Percentiles rank a stretch among this genome's conserved stretches.
Conservation (phyloP, 2,329 filamentous ascomycete genomes). For the Chalaropsis thielavioides region DNA sequence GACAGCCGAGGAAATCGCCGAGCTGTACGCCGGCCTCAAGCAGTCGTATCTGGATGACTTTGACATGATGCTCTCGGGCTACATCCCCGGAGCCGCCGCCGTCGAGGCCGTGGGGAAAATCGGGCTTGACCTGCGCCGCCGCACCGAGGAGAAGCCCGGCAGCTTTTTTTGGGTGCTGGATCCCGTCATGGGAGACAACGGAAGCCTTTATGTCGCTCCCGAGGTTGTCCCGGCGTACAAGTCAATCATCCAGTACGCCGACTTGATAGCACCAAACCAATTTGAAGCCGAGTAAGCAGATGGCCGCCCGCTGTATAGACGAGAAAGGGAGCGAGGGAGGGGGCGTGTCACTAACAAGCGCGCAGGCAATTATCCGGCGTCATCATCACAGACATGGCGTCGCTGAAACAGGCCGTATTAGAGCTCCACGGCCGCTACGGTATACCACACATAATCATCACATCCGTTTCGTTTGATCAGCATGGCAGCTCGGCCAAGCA, state of each 20-base stretch:
- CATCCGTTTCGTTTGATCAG: constrained; percentile 57
- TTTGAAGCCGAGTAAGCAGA: constrained; percentile 78
- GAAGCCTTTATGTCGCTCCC: constrained; percentile 75
- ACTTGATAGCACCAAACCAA: constrained; percentile 89
- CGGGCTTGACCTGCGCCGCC: constrained; percentile 61
- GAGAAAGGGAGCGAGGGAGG: not conserved
- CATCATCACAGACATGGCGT: constrained; percentile 60
- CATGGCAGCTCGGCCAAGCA: constrained; percentile 33
- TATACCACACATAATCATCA: constrained; percentile 83
- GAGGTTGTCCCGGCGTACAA: constrained; percentile 89
- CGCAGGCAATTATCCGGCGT: constrained; percentile 74
- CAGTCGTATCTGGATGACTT: constrained; percentile 78
- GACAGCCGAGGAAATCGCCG: constrained; percentile 65
- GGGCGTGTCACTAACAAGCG: constrained; percentile 1
- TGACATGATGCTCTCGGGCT: constrained; percentile 88
- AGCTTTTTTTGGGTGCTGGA: constrained; percentile 95
- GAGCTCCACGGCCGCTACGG: constrained; percentile 61
- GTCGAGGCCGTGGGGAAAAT: constrained; percentile 77
- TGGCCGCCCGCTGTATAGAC: too few species aligned
- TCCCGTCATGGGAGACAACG: constrained; percentile 97
- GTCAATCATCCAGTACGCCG: constrained; percentile 60
- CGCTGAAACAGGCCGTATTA: constrained; percentile 59
- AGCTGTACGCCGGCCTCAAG: constrained; percentile 71
- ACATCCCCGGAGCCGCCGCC: constrained; percentile 74
- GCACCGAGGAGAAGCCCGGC: constrained; percentile 47